Conservation (phyloP, 768 basidiomycete genomes). For the Chlorophyllum brunneum region DNA sequence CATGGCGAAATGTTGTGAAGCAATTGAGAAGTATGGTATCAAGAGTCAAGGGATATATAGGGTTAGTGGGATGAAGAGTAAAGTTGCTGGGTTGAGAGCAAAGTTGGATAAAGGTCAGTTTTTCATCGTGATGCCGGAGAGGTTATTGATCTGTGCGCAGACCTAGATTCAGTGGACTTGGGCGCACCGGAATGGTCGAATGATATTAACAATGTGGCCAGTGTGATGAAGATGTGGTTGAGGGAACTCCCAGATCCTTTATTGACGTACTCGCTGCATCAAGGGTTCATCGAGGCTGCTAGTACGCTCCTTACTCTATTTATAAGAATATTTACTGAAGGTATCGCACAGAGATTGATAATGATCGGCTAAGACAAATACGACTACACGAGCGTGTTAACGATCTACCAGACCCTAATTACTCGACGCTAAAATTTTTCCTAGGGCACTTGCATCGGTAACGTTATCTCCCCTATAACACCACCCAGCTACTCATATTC, state of each 20-base stretch:
- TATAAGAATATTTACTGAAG: slow-evolving; percentile 3
- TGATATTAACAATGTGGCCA: slow-evolving; percentile 96
- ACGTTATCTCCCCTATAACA: slow-evolving; percentile 19
- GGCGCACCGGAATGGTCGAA: slow-evolving; percentile 86
- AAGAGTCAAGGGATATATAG: slow-evolving; percentile 88
- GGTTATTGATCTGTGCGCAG: slow-evolving; percentile 29
- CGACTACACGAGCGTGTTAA: slow-evolving; percentile 96
- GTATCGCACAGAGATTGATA: slow-evolving; percentile 68
- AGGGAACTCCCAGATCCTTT: slow-evolving; percentile 94
- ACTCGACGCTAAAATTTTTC: slow-evolving; percentile 93
- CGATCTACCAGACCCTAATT: slow-evolving; percentile 97
- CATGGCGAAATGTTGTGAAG: slow-evolving; percentile 82
- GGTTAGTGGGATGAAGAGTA: slow-evolving; percentile 86
- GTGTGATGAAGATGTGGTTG: slow-evolving; percentile 93
- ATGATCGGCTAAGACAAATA: slow-evolving; percentile 92
- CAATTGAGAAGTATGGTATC: slow-evolving; percentile 89
- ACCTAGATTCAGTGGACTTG: slow-evolving; percentile 84
- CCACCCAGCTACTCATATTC: not conserved
- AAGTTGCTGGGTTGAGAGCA: slow-evolving; percentile 78
- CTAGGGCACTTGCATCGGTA: slow-evolving; percentile 92
- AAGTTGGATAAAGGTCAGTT: slow-evolving; percentile 75
- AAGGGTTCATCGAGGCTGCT: slow-evolving; percentile 93
- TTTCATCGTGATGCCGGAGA: not conserved
- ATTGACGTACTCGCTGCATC: slow-evolving; percentile 77
- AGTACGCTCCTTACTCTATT: slow-evolving; percentile 48